phyloP scores from a whole-genome alignment of 176 grass and related monocot species.

The Hyparrhenia diplandra region DNA sequence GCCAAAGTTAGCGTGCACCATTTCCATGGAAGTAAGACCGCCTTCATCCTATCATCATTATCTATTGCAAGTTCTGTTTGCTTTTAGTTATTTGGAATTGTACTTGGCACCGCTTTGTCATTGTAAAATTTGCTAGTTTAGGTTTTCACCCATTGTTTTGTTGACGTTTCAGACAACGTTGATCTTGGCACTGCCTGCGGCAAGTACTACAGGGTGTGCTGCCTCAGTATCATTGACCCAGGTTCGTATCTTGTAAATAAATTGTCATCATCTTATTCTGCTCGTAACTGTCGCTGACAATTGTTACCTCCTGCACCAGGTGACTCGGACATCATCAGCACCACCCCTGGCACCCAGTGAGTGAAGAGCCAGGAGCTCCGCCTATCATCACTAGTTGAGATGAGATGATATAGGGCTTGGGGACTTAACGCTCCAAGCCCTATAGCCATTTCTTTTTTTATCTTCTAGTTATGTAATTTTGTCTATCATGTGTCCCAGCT shows the following conservation, averaged over 20 bases:
- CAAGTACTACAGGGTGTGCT: constrained; percentile 91
- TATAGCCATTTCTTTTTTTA: not conserved
- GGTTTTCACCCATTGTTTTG: not conserved
- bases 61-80: not conserved
- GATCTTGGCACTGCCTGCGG: constrained; percentile 95
- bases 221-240: constrained; percentile 91
- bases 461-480: too few species aligned
- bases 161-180: constrained; percentile 68
- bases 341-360: constrained; percentile 64
- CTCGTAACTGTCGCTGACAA: not conserved
- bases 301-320: constrained; percentile 25
- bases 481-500: not conserved
- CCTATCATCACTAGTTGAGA: constrained; percentile 25
- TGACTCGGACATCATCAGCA: constrained; percentile 94
- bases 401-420: constrained; percentile 29
- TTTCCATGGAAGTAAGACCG: constrained; percentile 89
- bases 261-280: not conserved
- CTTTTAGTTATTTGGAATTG: not conserved
- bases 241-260: constrained; percentile 28
- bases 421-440: too few species aligned
- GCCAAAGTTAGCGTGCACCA: constrained; percentile 90
- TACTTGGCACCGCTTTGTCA: too few species aligned
- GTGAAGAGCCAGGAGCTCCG: constrained; percentile 25
- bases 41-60: not conserved
- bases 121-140: not conserved